Base-by-base conservation (phyloP, 1,284 basidiomycete species). In the Ganoderma boninense region DNA sequence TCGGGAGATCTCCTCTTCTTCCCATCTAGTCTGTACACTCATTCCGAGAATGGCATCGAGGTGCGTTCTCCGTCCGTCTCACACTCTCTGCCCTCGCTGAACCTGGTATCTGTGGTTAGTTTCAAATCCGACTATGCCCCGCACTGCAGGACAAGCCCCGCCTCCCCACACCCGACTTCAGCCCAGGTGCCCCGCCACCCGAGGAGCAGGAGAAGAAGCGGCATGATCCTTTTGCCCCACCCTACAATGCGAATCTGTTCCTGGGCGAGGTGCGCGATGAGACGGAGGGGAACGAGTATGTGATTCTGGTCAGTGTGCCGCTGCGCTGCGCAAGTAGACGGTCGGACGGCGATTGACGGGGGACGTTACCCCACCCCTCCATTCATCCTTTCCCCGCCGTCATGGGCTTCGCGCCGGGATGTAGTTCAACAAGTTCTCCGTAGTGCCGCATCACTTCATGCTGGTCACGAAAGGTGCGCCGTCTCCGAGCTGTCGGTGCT, bases 401-500 rank as follows among this genome's bases (percentile, higher is more conserved):
- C 13, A 23, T 61, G 54, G 26, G 61, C 40, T 38, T 7, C 20
- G 23, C 16, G 40, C 40, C 2, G 60, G 40, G 54, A 29, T 44
- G 32, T 69, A 95, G 94, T 81, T 96, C 75, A 96, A 95, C 82
- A 95, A 95, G 78, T 97, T 89, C 79, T 91, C 94, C n/a, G 88
- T 97, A 11, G 87, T 95, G 20, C 91, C 91, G 0, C 84, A 90
- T 63, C 95, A 97, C 79, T 95, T 97, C 77, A 84, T 97, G 26
- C 80, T 97, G 64, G 89, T 93, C 59, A 92, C 93, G 20, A 94
- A 93, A 87, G 91, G 94, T 93, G 20, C 64, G 67, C 56, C 10
- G 16, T 26, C 44, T 7, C 26, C 44, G 1, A 20, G 2, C 7
- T 20, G 44, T 79, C 72, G 11, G 20, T 35, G 29, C 62, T 40